A percentile compares a stretch with the other conserved stretches of the same genome.
Evolutionary conservation across 2,329 filamentous ascomycete genomes (phyloP).

Genomic region (Cladosporium cucumerinum): DNA sequence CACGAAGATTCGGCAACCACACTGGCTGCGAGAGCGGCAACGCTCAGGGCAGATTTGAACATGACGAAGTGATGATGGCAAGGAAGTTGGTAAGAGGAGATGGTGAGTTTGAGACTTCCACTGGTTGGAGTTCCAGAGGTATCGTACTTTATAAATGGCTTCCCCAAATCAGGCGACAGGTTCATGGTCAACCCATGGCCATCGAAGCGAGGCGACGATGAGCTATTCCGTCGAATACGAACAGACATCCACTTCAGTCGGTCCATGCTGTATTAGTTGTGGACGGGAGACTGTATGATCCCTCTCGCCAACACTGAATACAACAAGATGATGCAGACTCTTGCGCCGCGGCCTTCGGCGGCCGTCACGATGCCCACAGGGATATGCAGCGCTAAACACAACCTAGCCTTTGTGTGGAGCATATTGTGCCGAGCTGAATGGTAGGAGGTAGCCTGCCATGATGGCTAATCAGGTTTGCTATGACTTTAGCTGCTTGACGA

Average conservation of each 20-base stretch:
- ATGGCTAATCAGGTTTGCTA: neutral
- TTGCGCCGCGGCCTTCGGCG: neutral
- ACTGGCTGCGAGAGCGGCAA: neutral
- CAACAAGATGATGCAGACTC: neutral
- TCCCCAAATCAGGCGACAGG: neutral
- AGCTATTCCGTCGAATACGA: neutral
- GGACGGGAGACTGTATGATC: neutral
- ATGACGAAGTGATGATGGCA: neutral
- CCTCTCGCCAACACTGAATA: neutral
- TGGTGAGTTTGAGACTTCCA: neutral
- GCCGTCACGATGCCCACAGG: neutral
- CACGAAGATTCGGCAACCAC: neutral
- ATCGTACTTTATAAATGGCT: neutral
- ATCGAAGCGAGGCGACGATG: neutral
- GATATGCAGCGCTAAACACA: neutral
- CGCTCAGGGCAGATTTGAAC: neutral
- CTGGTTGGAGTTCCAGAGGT: neutral
- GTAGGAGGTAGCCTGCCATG: neutral
- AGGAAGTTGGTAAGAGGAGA: neutral
- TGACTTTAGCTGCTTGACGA: neutral
- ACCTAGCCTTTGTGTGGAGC: neutral
- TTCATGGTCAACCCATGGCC: neutral
- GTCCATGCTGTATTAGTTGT: neutral
- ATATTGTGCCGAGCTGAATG: neutral
- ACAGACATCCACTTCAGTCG: neutral